phyloP scores from a whole-genome alignment of 1,284 basidiomycete genomes.

The Polyporus tsugae region DNA sequence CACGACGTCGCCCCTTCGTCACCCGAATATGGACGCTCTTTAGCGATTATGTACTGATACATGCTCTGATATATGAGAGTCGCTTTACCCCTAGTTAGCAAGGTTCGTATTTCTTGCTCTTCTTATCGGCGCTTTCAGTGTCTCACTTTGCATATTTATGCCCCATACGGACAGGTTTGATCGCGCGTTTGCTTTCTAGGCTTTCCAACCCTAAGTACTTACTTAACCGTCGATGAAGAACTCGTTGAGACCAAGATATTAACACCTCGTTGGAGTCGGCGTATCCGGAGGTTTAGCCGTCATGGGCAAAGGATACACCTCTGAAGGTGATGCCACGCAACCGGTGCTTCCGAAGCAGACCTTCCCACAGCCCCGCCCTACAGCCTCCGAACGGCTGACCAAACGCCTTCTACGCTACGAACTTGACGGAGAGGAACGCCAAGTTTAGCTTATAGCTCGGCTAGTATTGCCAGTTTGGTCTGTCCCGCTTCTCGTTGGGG shows the following conservation, averaged over 20 bases:
- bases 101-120: neutral
- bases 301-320: conserved; percentile 15
- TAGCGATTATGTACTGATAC: neutral
- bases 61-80: neutral
- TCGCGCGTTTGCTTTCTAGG: neutral
- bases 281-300: no score
- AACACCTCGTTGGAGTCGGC: no score
- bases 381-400: conserved; percentile 5
- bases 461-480: conserved; percentile 6
- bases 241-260: neutral
- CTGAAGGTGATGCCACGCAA: conserved; percentile 22
- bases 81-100: neutral
- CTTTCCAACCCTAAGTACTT: no score
- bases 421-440: conserved; percentile 8
- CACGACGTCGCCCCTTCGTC: neutral
- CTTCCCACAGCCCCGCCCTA: conserved; percentile 19
- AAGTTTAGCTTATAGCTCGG: neutral
- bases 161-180: neutral
- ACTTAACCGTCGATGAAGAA: neutral
- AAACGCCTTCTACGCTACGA: conserved; percentile 19
- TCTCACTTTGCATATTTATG: neutral
- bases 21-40: neutral
- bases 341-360: conserved; percentile 12
- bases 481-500: no score
- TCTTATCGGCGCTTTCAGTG: neutral